phyloP scores from a whole-genome alignment of 768 basidiomycete genomes.

The Boletus rubroflammeus region DNA sequence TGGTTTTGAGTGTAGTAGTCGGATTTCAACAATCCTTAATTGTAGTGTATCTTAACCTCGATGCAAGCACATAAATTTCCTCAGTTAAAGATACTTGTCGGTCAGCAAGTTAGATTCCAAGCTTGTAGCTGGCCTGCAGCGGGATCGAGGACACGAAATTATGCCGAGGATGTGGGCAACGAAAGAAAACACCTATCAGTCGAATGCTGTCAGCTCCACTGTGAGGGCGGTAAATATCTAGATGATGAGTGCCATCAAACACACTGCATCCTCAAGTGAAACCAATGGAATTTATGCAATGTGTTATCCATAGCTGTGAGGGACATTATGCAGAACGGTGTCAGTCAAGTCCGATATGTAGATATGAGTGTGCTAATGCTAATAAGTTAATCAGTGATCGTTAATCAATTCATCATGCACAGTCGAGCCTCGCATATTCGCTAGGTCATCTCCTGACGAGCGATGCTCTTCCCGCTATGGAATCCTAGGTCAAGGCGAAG shows the following conservation, averaged over 20 bases:
- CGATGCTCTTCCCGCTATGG: constrained; percentile 3
- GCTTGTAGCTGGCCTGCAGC: too few relatives aligned
- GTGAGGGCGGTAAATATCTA: neutral
- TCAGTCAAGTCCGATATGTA: neutral
- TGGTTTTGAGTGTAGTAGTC: constrained; percentile 43
- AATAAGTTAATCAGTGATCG: constrained; percentile 9
- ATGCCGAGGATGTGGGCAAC: neutral
- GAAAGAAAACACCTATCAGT: neutral
- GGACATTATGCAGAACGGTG: neutral
- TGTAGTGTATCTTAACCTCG: constrained; percentile 22
- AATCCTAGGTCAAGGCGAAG: neutral
- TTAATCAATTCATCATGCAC: constrained; percentile 1
- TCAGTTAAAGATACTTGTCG: neutral
- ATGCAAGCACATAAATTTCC: constrained; percentile 3
- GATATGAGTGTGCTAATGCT: neutral
- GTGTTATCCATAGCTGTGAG: neutral
- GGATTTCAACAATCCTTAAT: constrained; percentile 81
- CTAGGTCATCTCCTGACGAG: constrained; percentile 1
- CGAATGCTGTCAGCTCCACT: neutral
- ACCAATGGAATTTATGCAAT: neutral
- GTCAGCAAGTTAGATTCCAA: neutral
- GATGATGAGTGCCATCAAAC: neutral
- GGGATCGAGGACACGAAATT: neutral
- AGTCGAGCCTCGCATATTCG: constrained; percentile 1
- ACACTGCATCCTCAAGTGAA: neutral